Evolutionary conservation across 305 asterid species (phyloP), one percentile per base, ranked within the genome.

Genomic region (Nicotiana rustica): DNA sequence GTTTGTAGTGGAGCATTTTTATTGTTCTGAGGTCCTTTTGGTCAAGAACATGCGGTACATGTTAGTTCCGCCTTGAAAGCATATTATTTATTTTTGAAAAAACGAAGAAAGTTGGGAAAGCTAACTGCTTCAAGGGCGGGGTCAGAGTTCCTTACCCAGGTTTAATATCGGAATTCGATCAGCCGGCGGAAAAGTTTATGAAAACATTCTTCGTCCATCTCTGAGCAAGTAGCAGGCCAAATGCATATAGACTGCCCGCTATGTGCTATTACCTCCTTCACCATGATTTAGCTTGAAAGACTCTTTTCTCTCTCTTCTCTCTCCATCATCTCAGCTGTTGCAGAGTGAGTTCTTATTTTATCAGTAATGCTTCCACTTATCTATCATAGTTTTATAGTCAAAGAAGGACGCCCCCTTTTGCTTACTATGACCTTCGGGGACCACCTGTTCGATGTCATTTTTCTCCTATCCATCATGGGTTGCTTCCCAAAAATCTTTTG

Each of bases 361-460:
- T 76, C 66, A n/a, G 5, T 76, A 55, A 15, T 55, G 15, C 33
- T 76, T 10, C 29, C 49, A 33, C 3, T 56, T 76, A 56, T 4
- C 25, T 75, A 75, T 52, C 55, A 73, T 38, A 25, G 79, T 15
- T 75, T 25, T 29, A 75, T 75, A 38, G 79, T 75, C 64, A 75
- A 75, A 31, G 66, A 76, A 76, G 49, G 80, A 55, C n/a, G 29
- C 55, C n/a, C 80, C 49, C 49, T 76, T 31, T 9, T 55, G 47
- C 17, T 76, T 55, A 15, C n/a, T 15, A 31, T 29, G 66, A 29
- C 65, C 80, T 31, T 76, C 31, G 10, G 9, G 10, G 65, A 76
- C 49, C 31, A 55, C 49, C 15, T 75, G 44, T 49, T 75, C 13
- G 13, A 73, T 73, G 35, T 73, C 6, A 12, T 47, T 21, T n/a